Evolutionary conservation across 169 alveolate species (phyloP), one percentile per base, ranked within the genome.

Genomic region (Eimeria necatrix): DNA sequence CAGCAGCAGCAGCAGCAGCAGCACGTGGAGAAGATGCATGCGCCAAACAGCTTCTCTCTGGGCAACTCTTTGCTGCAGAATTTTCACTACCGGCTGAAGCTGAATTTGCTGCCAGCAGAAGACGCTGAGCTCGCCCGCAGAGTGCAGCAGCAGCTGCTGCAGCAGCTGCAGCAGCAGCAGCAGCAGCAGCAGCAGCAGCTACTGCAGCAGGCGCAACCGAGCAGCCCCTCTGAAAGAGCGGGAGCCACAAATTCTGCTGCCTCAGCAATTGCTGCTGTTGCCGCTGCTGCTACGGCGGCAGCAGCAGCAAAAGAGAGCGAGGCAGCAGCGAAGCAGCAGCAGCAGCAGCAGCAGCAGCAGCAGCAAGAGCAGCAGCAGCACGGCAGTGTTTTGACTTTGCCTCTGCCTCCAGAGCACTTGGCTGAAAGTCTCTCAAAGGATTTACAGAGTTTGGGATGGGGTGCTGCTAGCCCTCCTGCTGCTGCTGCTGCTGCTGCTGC

Each of bases 81-180:
- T 9, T 73, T 73, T 73, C 84, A 73, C n/a, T 7, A 26, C 8
- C 84, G 84, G 26, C 56, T 73, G 12, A 26, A 73, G 7, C 84
- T 73, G 24, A 26, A 32, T 26, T 46, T 73, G 84, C 84, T 73
- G 53, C 84, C 84, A 7, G 51, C 84, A 26, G 84, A 4, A 73
- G 84, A 73, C 10, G 84, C 59, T 16, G 84, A 24, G 46, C 18
- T 73, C 4, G 84, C 84, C 2, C 9, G 24, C 4, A 53, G 56
- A 46, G 26, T 73, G 9, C 26, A 73, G 56, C 26, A 5, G 56
- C 59, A 7, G 4, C 59, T 5, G 56, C 84, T 32, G 56, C 84
- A 73, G 84, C 84, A 73, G 84, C 84, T 32, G 84, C 84, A 73
- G 56, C 84, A 73, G 84, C 84, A 73, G 84, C 84, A 73, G 84